Conservation (phyloP, 345 rosid genomes). For the Citrus hindsii region DNA sequence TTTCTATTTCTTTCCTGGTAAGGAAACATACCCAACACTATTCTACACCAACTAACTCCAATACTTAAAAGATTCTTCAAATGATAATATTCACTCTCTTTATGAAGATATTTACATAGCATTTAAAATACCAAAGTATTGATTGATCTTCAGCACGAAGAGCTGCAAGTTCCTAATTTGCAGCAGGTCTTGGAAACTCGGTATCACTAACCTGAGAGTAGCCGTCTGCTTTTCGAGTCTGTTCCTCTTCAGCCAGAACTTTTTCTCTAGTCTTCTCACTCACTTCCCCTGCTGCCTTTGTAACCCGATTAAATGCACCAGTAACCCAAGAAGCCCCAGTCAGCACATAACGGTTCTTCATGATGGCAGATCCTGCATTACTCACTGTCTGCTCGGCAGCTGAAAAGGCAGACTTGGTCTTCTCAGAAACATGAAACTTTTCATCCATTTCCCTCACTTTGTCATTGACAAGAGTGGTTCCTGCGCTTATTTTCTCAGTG, state of each 20-base stretch:
- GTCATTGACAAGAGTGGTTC: conserved; percentile 72
- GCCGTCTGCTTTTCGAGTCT: conserved; percentile 33
- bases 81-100: background rate
- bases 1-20: conserved; percentile 1
- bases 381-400: conserved; percentile 87
- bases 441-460: conserved; percentile 83
- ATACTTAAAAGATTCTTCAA: background rate
- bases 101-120: conserved; percentile 12
- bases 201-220: conserved; percentile 36
- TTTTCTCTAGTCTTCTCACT: conserved; percentile 83
- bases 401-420: conserved; percentile 75
- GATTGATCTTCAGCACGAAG: background rate
- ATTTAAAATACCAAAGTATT: background rate
- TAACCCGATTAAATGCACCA: conserved; percentile 73
- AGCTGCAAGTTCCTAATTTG: conserved; percentile 3
- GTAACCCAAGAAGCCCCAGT: conserved; percentile 80
- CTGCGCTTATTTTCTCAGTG: conserved; percentile 66
- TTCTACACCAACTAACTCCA: conserved; percentile 2
- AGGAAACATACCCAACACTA: background rate
- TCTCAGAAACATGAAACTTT: conserved; percentile 88
- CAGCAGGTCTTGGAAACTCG: conserved; percentile 20
- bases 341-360: conserved; percentile 80
- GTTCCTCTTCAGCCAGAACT: conserved; percentile 60
- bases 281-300: conserved; percentile 88
- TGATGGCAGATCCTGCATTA: conserved; percentile 72